These are phyloP conservation scores for Lachancea cidri DNA, from an alignment of 805 yeast genomes.

Conservation along the genomic window DNA sequence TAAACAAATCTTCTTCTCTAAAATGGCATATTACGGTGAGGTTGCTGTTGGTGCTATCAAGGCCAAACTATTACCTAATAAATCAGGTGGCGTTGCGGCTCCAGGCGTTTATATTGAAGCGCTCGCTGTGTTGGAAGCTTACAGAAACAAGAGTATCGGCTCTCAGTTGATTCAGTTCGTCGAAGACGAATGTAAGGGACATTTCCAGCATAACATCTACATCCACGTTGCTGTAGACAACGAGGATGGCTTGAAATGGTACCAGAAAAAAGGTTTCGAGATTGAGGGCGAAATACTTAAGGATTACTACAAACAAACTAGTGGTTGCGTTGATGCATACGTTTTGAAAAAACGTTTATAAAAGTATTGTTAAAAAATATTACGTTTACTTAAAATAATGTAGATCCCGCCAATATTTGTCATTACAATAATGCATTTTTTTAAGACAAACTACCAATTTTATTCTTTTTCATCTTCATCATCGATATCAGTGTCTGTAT, in stretches of 20 bases:
- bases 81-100: constrained; percentile 38
- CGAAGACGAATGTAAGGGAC: constrained; percentile 47
- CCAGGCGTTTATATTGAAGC: constrained; percentile 59
- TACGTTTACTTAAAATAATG: background rate
- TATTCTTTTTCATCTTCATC: constrained; percentile 16
- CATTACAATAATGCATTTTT: constrained; percentile 1
- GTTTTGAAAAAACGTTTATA: constrained; percentile 11
- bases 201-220: constrained; percentile 39
- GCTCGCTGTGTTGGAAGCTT: constrained; percentile 61
- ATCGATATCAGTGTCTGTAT: constrained; percentile 35
- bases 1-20: constrained; percentile 20
- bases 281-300: constrained; percentile 32
- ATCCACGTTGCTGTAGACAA: constrained; percentile 49
- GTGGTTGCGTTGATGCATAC: constrained; percentile 19
- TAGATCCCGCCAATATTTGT: constrained; percentile 1
- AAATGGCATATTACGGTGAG: constrained; percentile 58
- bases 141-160: constrained; percentile 61
- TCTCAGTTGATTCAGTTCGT: constrained; percentile 50
- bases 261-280: constrained; percentile 44
- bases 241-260: constrained; percentile 45
- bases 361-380: background rate
- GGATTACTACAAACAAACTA: constrained; percentile 39
- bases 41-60: constrained; percentile 77
- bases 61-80: constrained; percentile 44
- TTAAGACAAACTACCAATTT: background rate